A percentile compares a stretch with the other conserved stretches of the same genome.
phyloP scores from a whole-genome alignment of 352 stramenopile genomes.

The Phytophthora ohioensis region DNA sequence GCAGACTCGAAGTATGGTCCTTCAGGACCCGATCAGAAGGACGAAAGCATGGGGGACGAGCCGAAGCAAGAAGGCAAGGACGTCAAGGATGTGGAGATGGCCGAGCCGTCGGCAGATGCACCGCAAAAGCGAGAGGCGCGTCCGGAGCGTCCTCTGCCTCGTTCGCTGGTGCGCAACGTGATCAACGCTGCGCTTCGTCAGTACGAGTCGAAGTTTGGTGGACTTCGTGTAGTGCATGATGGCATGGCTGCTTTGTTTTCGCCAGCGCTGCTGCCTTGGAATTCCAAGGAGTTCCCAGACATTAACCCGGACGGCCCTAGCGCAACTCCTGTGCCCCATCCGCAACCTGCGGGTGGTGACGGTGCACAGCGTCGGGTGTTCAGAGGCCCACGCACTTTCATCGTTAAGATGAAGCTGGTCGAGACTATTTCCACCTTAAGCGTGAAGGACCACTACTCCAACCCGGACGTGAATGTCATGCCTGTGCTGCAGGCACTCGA shows the following conservation, averaged over 20 bases:
- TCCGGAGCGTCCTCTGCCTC: slow-evolving; percentile 43
- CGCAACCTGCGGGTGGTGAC: slow-evolving; percentile 19
- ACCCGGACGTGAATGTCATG: slow-evolving; percentile 63
- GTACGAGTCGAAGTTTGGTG: slow-evolving; percentile 53
- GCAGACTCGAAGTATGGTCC: slow-evolving; percentile 58
- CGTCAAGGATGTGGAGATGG: slow-evolving; percentile 52
- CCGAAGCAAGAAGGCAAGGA: slow-evolving; percentile 34
- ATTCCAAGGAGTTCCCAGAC: slow-evolving; percentile 51
- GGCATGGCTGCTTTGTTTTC: slow-evolving; percentile 63
- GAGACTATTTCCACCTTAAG: slow-evolving; percentile 60
- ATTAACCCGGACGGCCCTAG: slow-evolving; percentile 50
- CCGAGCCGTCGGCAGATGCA: slow-evolving; percentile 19
- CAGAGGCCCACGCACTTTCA: slow-evolving; percentile 54
- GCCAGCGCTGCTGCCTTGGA: slow-evolving; percentile 48
- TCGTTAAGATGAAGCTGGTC: slow-evolving; percentile 69
- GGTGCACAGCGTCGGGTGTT: slow-evolving; percentile 32
- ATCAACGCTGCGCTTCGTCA: slow-evolving; percentile 61
- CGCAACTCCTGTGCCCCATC: slow-evolving; percentile 6
- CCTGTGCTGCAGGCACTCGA: slow-evolving; percentile 70
- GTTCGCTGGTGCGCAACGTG: slow-evolving; percentile 53
- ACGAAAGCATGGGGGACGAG: slow-evolving; percentile 47
- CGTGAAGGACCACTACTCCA: slow-evolving; percentile 51
- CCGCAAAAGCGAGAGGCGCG: slow-evolving; percentile 21
- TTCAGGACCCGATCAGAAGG: slow-evolving; percentile 40
- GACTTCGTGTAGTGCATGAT: slow-evolving; percentile 61